A percentile compares a stretch with the other conserved stretches of the same genome.
These are phyloP conservation scores for Neolentinus lepideus DNA, from an alignment of 1,284 basidiomycete species.

Conservation along the genomic window DNA sequence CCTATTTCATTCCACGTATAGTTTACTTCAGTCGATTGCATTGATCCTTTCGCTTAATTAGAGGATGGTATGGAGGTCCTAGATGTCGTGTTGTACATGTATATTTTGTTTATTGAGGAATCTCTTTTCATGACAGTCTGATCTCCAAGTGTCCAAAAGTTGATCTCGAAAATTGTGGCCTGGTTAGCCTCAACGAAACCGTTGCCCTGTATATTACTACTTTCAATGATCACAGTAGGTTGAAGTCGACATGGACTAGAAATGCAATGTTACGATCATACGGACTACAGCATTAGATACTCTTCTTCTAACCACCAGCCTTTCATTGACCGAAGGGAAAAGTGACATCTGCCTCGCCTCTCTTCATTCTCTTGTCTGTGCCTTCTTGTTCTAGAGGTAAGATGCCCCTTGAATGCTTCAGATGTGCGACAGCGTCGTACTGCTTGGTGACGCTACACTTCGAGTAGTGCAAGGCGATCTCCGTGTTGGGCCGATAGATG, in stretches of 20 bases:
- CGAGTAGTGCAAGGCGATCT: slow-evolving; percentile 19
- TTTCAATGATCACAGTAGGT: no score
- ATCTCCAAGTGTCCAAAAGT: no score
- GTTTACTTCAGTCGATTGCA: neutral
- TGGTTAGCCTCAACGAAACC: no score
- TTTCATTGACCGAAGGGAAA: slow-evolving; percentile 1
- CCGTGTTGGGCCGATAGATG: slow-evolving; percentile 19
- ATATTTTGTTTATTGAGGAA: neutral
- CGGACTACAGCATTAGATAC: neutral
- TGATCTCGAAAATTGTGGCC: no score
- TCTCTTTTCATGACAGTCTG: neutral
- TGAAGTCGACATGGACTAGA: neutral
- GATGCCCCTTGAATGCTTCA: neutral
- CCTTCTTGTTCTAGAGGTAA: neutral
- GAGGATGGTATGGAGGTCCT: neutral
- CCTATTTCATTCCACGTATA: neutral
- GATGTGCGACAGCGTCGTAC: slow-evolving; percentile 11
- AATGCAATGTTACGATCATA: neutral
- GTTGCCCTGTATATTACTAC: no score
- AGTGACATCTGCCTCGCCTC: neutral
- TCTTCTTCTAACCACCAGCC: neutral
- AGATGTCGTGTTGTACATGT: neutral
- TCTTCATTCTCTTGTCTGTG: neutral
- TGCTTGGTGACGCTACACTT: slow-evolving; percentile 19
- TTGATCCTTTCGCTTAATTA: neutral